A percentile compares a stretch with the other conserved stretches of the same genome.
Conservation (phyloP, 2,329 filamentous ascomycete species). For the Sclerotinia minor region DNA sequence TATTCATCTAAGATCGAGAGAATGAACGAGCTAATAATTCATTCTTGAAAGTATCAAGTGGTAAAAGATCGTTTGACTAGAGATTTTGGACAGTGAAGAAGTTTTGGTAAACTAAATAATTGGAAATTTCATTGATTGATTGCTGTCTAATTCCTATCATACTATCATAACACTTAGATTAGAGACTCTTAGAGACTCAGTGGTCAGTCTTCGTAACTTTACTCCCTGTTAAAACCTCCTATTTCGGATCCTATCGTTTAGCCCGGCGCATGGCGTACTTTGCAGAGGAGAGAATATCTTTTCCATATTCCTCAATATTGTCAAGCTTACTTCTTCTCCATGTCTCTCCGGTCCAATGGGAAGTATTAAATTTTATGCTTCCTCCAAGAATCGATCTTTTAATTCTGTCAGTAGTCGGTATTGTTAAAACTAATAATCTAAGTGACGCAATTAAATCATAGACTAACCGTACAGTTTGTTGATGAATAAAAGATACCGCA, state of each 20-base stretch:
- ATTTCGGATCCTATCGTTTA: not conserved
- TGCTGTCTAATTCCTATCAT: not conserved
- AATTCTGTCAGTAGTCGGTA: not conserved
- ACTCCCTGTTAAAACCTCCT: not conserved
- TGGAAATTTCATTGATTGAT: not conserved
- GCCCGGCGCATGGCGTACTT: slow-evolving; percentile 7
- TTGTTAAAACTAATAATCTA: not conserved
- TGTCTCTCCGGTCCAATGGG: not conserved
- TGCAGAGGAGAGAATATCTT: slow-evolving; percentile 4
- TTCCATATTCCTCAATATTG: slow-evolving; percentile 13
- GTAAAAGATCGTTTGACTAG: no score
- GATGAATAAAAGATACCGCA: no score
- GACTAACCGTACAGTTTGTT: no score
- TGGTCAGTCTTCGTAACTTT: not conserved
- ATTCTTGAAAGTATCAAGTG: no score
- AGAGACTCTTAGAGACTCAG: no score
- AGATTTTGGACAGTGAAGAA: no score
- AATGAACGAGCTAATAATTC: no score
- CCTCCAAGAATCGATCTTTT: not conserved
- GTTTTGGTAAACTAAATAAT: not conserved
- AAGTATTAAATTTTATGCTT: not conserved
- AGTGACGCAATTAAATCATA: no score
- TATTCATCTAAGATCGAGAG: no score
- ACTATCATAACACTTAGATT: no score
- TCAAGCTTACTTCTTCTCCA: not conserved